Base-by-base conservation (phyloP, 441 rosid genomes). In the Arabidopsis hybrid region DNA sequence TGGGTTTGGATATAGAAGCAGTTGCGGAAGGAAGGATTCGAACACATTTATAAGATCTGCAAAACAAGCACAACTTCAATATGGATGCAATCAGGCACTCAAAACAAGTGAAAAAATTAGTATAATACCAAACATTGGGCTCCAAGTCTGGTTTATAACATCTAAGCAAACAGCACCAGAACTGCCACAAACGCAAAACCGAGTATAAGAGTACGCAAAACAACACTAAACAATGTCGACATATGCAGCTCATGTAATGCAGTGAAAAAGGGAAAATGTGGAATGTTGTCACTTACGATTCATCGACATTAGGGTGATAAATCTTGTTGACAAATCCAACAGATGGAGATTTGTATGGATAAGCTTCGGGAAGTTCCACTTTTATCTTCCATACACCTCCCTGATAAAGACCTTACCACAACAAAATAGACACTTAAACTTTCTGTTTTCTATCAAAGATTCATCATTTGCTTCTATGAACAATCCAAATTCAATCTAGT, bases 111-210 rank as follows among this genome's bases (percentile, higher is more conserved):
- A 32, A 42, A 13, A 13, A 59, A 14, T 36, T 21, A 36, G n/a
- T 14, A 21, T 7, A 46, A 80, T 81, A 89, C 93, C 91, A 57
- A 85, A 89, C 91, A 87, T 83, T 73, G 93, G 94, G 51, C 85
- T 87, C 89, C 90, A 89, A 36, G 81, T 84, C 75, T 86, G 82
- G 68, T 86, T 84, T 26, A 88, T 85, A 57, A 88, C 93, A 71
- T 88, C 93, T 78, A 88, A 67, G 80, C 93, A 88, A 73, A 88
- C 85, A 0, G 89, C 82, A 6, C 93, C 93, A 0, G 93, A 86
- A 87, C 93, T 88, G 79, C 39, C 42, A 70, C 61, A 75, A 60
- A 26, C 40, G 49, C 11, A 18, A 13, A 57, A 55, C 45, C 14
- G 8, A 39, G 38, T 2, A n/a, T 68, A 16, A 68, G 42, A 17